phyloP scores from a whole-genome alignment of 2,329 filamentous ascomycete species.

The Purpureocillium lavendulum region DNA sequence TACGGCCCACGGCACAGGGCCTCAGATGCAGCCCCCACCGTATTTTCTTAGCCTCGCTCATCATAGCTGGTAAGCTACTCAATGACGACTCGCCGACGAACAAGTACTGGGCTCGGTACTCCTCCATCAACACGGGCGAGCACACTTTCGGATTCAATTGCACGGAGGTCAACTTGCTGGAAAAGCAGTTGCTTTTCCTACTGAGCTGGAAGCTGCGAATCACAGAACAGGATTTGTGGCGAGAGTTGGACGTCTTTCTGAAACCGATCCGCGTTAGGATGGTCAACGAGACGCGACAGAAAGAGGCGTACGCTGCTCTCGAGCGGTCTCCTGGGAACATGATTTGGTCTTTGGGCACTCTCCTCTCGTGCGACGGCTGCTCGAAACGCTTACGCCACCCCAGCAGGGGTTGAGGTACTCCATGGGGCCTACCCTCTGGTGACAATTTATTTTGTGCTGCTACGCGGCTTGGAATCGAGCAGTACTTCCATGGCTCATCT shows the following conservation, averaged over 20 bases:
- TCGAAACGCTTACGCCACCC: no score
- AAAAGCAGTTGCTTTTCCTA: constrained; percentile 93
- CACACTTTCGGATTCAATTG: constrained; percentile 81
- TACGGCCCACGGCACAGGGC: constrained; percentile 91
- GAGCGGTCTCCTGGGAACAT: no score
- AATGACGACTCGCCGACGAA: constrained; percentile 99
- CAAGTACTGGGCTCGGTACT: constrained; percentile 99
- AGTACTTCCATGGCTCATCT: no score
- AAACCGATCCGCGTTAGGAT: constrained; percentile 66
- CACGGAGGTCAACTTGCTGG: constrained; percentile 98
- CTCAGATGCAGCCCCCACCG: constrained; percentile 94
- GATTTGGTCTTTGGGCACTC: no score
- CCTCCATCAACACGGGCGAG: constrained; percentile 57
- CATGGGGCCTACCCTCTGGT: no score
- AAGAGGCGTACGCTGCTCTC: no score
- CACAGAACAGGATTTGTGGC: constrained; percentile 75
- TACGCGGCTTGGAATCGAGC: no score
- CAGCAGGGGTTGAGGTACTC: no score
- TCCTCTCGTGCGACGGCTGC: no score
- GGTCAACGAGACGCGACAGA: no score
- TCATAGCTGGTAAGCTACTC: constrained; percentile 88
- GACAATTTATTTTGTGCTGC: no score
- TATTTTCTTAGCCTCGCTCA: constrained; percentile 87
- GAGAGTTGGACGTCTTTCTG: constrained; percentile 80
- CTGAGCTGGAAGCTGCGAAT: constrained; percentile 93